Percentiles rank a stretch among this genome's conserved stretches.
These are phyloP conservation scores for Scenedesmus sp. DNA, from an alignment of 163 green algal species.

Conservation along the genomic window DNA sequence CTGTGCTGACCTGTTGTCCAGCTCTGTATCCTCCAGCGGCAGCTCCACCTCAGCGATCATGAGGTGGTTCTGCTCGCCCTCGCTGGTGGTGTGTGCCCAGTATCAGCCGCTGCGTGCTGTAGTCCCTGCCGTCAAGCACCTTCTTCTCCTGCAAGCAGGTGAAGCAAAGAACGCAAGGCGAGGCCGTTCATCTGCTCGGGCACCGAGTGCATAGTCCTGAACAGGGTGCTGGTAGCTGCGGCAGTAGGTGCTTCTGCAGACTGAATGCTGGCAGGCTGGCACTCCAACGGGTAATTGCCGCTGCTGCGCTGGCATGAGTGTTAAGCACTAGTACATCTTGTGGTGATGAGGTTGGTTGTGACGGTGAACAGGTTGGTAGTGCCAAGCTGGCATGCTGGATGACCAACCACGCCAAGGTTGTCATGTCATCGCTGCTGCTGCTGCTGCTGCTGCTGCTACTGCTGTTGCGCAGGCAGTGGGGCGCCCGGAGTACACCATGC, in stretches of 20 bases:
- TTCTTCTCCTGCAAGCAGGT: conserved; percentile 74
- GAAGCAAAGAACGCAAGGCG: too few relatives aligned
- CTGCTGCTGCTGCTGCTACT: background rate
- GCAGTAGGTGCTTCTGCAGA: conserved; percentile 4
- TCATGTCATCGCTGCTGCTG: background rate
- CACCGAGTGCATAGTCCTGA: background rate
- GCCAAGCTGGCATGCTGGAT: too few relatives aligned
- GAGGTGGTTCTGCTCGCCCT: conserved; percentile 99
- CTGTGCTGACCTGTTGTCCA: conserved; percentile 65
- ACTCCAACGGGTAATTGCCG: too few relatives aligned
- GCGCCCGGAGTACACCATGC: background rate
- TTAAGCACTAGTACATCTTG: too few relatives aligned
- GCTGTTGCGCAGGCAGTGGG: background rate
- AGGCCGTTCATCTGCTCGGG: background rate
- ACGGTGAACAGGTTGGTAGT: too few relatives aligned
- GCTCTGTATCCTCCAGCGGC: conserved; percentile 91
- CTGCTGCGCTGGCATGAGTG: too few relatives aligned
- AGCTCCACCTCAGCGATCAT: conserved; percentile 93
- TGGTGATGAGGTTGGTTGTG: too few relatives aligned
- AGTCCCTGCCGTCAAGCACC: conserved; percentile 74
- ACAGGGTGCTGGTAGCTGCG: background rate
- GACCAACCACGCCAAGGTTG: too few relatives aligned
- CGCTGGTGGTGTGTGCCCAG: conserved; percentile 98
- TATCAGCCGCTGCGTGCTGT: conserved; percentile 94
- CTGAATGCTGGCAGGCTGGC: background rate